A percentile compares a stretch with the other conserved stretches of the same genome.
Evolutionary conservation across 805 yeast species (phyloP).

Genomic region (Kodamaea neixiangensis): DNA sequence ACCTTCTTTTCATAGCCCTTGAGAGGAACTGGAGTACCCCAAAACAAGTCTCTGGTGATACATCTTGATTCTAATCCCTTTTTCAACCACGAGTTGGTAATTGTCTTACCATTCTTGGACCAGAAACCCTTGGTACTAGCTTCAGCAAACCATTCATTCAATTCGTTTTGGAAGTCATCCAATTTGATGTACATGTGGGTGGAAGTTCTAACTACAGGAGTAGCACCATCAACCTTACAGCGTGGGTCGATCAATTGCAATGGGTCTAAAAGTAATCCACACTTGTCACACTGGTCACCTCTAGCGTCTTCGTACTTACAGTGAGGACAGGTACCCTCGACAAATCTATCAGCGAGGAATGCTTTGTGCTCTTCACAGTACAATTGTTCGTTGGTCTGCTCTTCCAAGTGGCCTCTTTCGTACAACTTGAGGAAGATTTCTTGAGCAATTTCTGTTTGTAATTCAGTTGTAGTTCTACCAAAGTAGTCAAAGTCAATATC

Average conservation of each 20-base stretch:
- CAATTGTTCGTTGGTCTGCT: constrained; percentile 83
- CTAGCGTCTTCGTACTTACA: constrained; percentile 96
- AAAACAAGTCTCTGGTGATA: constrained; percentile 92
- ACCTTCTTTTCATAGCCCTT: constrained; percentile 86
- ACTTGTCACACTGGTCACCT: constrained; percentile 98
- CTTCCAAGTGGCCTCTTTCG: constrained; percentile 81
- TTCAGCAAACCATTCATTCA: constrained; percentile 69
- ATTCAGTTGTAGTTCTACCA: constrained; percentile 92
- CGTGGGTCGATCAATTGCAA: constrained; percentile 92
- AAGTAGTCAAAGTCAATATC: constrained; percentile 91
- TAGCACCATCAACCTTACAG: constrained; percentile 85
- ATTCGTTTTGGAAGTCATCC: constrained; percentile 78
- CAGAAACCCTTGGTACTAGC: constrained; percentile 76
- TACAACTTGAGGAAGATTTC: constrained; percentile 79
- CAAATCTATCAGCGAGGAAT: constrained; percentile 92
- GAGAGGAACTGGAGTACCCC: constrained; percentile 99
- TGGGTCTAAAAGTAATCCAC: constrained; percentile 89
- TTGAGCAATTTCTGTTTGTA: constrained; percentile 95
- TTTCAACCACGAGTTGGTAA: constrained; percentile 90
- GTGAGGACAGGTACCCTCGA: constrained; percentile 96
- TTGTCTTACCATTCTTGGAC: constrained; percentile 89
- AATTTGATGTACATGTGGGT: constrained; percentile 83
- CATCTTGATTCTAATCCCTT: constrained; percentile 93
- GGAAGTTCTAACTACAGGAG: constrained; percentile 79
- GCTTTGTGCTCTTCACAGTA: constrained; percentile 91